Percentiles rank a stretch among this genome's conserved stretches.
Conservation (phyloP, 768 basidiomycete species). For the Collybia sordida region DNA sequence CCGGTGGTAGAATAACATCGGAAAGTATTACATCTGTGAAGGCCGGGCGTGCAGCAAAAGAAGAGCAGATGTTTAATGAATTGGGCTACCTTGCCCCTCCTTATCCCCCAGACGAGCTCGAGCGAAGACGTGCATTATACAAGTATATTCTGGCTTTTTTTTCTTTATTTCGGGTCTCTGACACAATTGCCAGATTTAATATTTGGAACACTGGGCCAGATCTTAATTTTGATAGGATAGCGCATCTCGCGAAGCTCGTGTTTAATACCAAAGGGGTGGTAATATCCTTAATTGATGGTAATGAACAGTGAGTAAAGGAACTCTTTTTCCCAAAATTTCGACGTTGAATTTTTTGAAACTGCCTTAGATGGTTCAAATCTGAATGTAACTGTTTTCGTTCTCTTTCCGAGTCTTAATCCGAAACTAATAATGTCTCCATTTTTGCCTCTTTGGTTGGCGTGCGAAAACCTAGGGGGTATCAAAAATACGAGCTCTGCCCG, state of each 20-base stretch:
- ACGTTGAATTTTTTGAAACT: slow-evolving; percentile 3
- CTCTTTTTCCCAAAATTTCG: background rate
- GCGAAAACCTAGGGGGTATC: slow-evolving; percentile 40
- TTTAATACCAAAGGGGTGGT: slow-evolving; percentile 87
- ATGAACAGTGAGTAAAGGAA: slow-evolving; percentile 65
- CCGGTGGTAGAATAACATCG: slow-evolving; percentile 28
- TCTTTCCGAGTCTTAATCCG: slow-evolving; percentile 2
- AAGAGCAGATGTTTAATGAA: slow-evolving; percentile 65
- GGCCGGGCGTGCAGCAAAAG: slow-evolving; percentile 55
- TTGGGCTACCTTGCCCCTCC: slow-evolving; percentile 78
- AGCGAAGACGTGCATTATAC: slow-evolving; percentile 81
- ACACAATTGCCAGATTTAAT: slow-evolving; percentile 64
- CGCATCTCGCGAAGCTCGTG: slow-evolving; percentile 89
- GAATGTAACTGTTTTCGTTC: slow-evolving; percentile 54
- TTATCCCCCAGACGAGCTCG: slow-evolving; percentile 80
- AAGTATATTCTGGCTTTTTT: slow-evolving; percentile 47
- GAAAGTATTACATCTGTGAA: slow-evolving; percentile 27
- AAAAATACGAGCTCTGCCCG: slow-evolving; percentile 43
- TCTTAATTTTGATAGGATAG: slow-evolving; percentile 91
- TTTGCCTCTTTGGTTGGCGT: slow-evolving; percentile 6
- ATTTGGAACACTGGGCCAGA: slow-evolving; percentile 87
- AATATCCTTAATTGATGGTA: slow-evolving; percentile 81
- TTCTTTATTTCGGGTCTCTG: background rate
- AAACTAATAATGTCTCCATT: slow-evolving; percentile 4
- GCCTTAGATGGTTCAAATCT: slow-evolving; percentile 80